phyloP scores from a whole-genome alignment of 768 basidiomycete genomes.

The Rhodotorula taiwanensis region DNA sequence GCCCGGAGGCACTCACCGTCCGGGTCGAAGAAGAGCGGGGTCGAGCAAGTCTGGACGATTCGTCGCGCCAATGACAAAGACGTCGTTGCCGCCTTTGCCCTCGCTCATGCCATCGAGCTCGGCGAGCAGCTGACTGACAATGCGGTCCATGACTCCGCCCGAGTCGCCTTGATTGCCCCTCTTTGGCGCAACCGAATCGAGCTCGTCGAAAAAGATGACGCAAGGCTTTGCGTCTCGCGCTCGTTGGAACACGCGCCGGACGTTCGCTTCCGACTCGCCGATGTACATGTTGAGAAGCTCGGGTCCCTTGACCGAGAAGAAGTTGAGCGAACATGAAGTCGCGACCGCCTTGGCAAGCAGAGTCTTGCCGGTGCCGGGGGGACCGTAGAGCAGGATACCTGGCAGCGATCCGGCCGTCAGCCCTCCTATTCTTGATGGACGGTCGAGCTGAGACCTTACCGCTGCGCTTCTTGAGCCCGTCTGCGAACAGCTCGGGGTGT shows the following conservation, averaged over 20 bases:
- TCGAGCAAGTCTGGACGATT: conserved; percentile 93
- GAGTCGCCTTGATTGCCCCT: conserved; percentile 75
- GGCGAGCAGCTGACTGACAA: conserved; percentile 88
- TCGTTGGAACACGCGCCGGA: conserved; percentile 83
- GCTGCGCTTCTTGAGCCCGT: conserved; percentile 90
- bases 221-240: conserved; percentile 61
- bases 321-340: conserved; percentile 73
- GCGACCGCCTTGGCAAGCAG: conserved; percentile 93
- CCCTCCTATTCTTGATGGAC: too few relatives aligned
- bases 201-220: conserved; percentile 90
- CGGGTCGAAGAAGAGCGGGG: conserved; percentile 80
- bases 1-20: conserved; percentile 55
- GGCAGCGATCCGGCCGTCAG: too few relatives aligned
- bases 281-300: conserved; percentile 94
- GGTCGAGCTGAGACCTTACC: too few relatives aligned
- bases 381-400: conserved; percentile 90
- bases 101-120: conserved; percentile 72
- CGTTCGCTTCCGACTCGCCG: conserved; percentile 88
- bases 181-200: conserved; percentile 86
- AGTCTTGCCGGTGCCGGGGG: conserved; percentile 96
- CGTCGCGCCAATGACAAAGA: conserved; percentile 93
- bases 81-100: conserved; percentile 53
- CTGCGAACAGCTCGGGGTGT: conserved; percentile 70
- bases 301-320: conserved; percentile 89
- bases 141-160: conserved; percentile 91